Evolutionary conservation across 2,329 filamentous ascomycete genomes (phyloP).

Genomic region (Gnomoniopsis sp.): DNA sequence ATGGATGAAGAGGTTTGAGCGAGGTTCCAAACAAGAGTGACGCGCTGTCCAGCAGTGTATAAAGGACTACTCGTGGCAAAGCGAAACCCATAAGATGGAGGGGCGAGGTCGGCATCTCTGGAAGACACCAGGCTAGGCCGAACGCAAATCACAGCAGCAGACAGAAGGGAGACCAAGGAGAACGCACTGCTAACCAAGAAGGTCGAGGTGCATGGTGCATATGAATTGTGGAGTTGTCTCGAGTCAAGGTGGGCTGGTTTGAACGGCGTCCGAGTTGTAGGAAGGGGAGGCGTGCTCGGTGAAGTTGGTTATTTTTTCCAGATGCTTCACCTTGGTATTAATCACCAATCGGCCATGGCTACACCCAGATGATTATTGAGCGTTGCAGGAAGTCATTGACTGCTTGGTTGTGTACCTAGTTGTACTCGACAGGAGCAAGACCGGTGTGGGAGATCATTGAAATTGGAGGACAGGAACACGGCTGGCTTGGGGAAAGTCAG

Average conservation of each 20-base stretch:
- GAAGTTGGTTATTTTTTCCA: neutral
- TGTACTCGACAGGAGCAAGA: no score
- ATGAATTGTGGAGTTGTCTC: constrained; percentile 1
- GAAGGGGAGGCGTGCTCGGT: neutral
- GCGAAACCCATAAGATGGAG: no score
- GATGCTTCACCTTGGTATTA: neutral
- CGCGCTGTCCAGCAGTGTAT: no score
- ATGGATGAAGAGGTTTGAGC: no score
- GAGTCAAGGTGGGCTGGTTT: neutral
- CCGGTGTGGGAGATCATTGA: no score
- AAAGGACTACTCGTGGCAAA: no score
- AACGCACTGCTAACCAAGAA: neutral
- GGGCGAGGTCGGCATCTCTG: neutral
- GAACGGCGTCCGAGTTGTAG: neutral
- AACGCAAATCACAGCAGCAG: neutral
- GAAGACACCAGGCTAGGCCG: neutral
- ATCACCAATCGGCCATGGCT: neutral
- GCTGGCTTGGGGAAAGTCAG: no score
- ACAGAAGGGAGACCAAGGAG: neutral
- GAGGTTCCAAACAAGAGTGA: no score
- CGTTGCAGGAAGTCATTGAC: neutral
- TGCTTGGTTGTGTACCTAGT: no score
- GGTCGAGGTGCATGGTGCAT: neutral
- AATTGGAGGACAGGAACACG: no score
- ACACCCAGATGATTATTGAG: no score